These are phyloP conservation scores for Allodekkera sacchari DNA, from an alignment of 805 yeast genomes.

Conservation along the genomic window DNA sequence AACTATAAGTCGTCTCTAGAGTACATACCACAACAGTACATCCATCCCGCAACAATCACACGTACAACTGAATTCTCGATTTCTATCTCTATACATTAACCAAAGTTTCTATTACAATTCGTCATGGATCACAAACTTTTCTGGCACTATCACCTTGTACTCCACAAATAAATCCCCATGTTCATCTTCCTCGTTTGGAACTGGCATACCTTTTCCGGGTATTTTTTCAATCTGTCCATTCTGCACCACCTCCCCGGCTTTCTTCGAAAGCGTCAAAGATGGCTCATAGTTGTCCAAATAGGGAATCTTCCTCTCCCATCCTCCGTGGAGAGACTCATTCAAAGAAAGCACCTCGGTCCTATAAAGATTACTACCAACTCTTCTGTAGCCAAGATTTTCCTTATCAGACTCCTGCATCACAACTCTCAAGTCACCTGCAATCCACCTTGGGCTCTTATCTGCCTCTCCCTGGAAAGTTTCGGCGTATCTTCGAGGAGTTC, in stretches of 20 bases:
- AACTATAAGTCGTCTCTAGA: too few relatives aligned
- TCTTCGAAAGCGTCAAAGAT: conserved; percentile 38
- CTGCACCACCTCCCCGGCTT: conserved; percentile 40
- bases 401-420: conserved; percentile 44
- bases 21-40: too few relatives aligned
- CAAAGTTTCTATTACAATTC: too few relatives aligned
- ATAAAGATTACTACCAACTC: conserved; percentile 66
- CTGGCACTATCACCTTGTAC: conserved; percentile 37
- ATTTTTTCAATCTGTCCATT: conserved; percentile 69
- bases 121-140: too few relatives aligned
- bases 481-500: conserved; percentile 52
- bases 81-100: too few relatives aligned
- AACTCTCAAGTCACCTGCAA: conserved; percentile 73
- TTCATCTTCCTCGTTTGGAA: conserved; percentile 38
- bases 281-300: conserved; percentile 56
- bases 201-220: conserved; percentile 83
- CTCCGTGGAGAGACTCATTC: conserved; percentile 69
- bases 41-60: too few relatives aligned
- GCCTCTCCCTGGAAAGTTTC: conserved; percentile 67
- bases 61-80: too few relatives aligned
- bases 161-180: conserved; percentile 47
- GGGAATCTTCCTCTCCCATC: conserved; percentile 64
- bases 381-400: conserved; percentile 74
- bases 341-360: conserved; percentile 71
- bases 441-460: conserved; percentile 75